Percentiles rank a stretch among this genome's conserved stretches.
phyloP scores from a whole-genome alignment of 306 rosid genomes.

The Boehmeria nivea region DNA sequence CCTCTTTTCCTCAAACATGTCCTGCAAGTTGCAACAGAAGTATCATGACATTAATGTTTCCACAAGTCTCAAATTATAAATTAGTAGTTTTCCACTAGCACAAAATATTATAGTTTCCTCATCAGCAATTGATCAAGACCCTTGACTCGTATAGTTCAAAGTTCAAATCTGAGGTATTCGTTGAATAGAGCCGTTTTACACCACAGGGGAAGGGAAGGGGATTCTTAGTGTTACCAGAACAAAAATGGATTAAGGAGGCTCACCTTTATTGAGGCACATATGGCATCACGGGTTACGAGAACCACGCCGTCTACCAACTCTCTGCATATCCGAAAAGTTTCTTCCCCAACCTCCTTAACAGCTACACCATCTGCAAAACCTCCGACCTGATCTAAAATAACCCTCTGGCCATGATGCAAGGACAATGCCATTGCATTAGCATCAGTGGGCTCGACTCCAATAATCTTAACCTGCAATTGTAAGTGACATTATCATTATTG shows the following conservation, averaged over 20 bases:
- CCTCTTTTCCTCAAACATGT: conserved; percentile 97
- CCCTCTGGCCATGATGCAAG: conserved; percentile 75
- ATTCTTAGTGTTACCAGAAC: not conserved
- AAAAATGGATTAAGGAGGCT: conserved; percentile 1
- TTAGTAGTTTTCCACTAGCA: not conserved
- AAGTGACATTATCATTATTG: not conserved
- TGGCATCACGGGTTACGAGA: conserved; percentile 89
- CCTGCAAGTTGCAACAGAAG: conserved; percentile 53
- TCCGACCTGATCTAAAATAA: conserved; percentile 77
- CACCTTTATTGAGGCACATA: conserved; percentile 95
- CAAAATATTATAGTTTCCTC: not conserved
- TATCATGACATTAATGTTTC: conserved; percentile 8
- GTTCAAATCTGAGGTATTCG: not conserved
- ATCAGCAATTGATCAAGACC: not conserved
- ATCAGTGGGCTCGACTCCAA: conserved; percentile 91
- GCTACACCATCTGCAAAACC: conserved; percentile 99
- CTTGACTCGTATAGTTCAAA: not conserved
- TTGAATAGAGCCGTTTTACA: not conserved
- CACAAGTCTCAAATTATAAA: conserved; percentile 1
- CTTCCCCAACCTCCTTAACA: conserved; percentile 96
- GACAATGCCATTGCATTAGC: conserved; percentile 97
- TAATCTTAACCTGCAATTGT: conserved; percentile 79
- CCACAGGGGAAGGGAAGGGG: not conserved
- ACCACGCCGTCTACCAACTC: conserved; percentile 82
- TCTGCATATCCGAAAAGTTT: conserved; percentile 80